These are phyloP conservation scores for Heteromeles arbutifolia DNA, from an alignment of 306 rosid species.

Conservation along the genomic window DNA sequence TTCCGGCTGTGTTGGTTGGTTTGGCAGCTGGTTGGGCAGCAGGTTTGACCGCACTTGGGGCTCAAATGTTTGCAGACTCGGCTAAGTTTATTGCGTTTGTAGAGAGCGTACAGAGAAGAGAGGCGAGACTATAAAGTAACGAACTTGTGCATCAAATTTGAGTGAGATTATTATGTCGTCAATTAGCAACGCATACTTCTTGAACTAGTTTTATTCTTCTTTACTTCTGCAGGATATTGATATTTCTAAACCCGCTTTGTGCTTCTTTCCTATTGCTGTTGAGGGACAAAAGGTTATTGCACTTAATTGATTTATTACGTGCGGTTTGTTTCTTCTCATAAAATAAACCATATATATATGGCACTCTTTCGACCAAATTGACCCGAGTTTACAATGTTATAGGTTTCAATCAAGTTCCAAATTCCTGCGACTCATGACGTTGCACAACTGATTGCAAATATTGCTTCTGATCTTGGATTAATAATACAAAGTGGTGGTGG, in stretches of 20 bases:
- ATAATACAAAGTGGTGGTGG: conserved; percentile 57
- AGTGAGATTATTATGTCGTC: too few species aligned
- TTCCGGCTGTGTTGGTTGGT: conserved; percentile 33
- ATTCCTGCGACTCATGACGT: conserved; percentile 67
- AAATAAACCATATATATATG: not conserved
- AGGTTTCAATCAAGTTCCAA: conserved; percentile 70
- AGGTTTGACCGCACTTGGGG: conserved; percentile 3
- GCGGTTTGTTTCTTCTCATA: not conserved
- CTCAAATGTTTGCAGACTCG: too few species aligned
- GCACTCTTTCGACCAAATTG: conserved; percentile 2
- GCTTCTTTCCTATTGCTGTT: conserved; percentile 8
- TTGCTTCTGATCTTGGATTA: conserved; percentile 63
- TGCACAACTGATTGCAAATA: conserved; percentile 63
- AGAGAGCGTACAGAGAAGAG: too few species aligned
- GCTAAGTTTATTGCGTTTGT: too few species aligned
- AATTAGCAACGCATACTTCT: not conserved
- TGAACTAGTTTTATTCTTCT: not conserved
- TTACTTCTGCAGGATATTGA: too few species aligned
- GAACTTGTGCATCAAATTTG: too few species aligned
- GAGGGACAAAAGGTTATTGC: too few species aligned
- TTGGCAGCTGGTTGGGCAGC: conserved; percentile 25
- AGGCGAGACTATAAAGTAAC: too few species aligned
- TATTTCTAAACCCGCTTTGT: too few species aligned
- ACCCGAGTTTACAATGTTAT: conserved; percentile 20
- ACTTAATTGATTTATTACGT: too few species aligned